Evolutionary conservation across 441 rosid species (phyloP), one percentile per base, ranked within the genome.

Genomic region (Aleurites moluccanus): DNA sequence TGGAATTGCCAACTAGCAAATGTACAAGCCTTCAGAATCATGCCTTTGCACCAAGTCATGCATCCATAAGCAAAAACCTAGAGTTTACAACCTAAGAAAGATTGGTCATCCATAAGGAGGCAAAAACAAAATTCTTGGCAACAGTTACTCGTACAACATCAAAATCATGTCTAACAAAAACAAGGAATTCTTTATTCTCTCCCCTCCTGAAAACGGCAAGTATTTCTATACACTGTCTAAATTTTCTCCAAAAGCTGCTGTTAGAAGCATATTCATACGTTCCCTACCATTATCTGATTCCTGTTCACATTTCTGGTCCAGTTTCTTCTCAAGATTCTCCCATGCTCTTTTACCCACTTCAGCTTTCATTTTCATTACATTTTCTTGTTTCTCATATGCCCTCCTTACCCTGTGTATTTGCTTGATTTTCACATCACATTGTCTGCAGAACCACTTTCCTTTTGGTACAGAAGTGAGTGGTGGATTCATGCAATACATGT

Each of bases 381-480:
- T 73, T 70, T 76, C 76, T 10, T 23, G 61, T 55, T 76, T 80
- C 84, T 82, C 86, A 69, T 76, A 85, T 62, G 77, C 84, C 82
- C 71, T 85, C 79, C 84, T 87, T 10, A n/a, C 90, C 81, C 79
- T 81, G 52, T 78, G 78, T 30, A 91, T 87, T 82, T 83, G 81
- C 69, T 83, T 82, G 62, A 89, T 81, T 70, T 89, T 96, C 59
- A 72, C 78, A 9, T 79, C 83, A 77, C 99, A 96, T 50, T 83
- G 88, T 72, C 71, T 81, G 89, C 99, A 96, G 77, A 85, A 93
- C 99, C 98, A 96, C 61, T 84, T 85, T 57, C 93, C 97, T 62
- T 6, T 60, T 1, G 99, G 99, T 69, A 93, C 60, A 30, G 79
- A 68, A 49, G 60, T 47, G 10, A 71, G 87, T 2, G 93, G 92